Conservation (phyloP, 352 stramenopile genomes). For the Thraustochytrium striatum region DNA sequence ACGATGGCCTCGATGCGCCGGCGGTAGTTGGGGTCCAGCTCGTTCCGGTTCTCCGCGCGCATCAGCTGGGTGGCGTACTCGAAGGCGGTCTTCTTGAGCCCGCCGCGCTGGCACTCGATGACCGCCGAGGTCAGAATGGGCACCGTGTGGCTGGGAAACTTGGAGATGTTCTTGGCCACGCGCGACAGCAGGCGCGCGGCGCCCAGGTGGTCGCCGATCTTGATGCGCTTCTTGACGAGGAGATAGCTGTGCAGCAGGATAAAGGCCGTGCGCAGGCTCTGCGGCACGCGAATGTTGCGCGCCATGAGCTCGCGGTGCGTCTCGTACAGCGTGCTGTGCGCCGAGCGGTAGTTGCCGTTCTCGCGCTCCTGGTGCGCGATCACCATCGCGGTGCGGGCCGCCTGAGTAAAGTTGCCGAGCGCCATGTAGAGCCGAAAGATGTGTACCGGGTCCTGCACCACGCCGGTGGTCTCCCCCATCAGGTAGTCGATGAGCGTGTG, state of each 20-base stretch:
- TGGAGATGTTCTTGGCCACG: conserved; percentile 81
- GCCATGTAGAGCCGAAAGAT: conserved; percentile 90
- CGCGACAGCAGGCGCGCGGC: conserved; percentile 80
- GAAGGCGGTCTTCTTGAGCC: conserved; percentile 78
- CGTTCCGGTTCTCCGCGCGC: conserved; percentile 75
- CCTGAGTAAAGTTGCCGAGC: conserved; percentile 85
- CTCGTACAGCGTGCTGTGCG: conserved; percentile 82
- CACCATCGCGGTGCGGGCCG: conserved; percentile 85
- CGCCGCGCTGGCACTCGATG: conserved; percentile 85
- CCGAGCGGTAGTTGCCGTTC: conserved; percentile 81
- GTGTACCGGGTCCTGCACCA: conserved; percentile 87
- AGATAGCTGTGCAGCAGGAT: conserved; percentile 88
- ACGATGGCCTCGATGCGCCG: conserved; percentile 88
- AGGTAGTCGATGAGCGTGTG: conserved; percentile 89
- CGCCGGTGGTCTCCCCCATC: conserved; percentile 87
- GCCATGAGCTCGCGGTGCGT: conserved; percentile 71
- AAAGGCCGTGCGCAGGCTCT: conserved; percentile 74
- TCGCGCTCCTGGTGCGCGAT: conserved; percentile 86
- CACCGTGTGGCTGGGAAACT: conserved; percentile 79
- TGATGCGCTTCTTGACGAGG: conserved; percentile 85
- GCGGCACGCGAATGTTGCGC: conserved; percentile 73
- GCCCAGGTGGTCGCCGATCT: conserved; percentile 70
- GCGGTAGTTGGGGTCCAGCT: conserved; percentile 60
- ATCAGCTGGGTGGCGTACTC: conserved; percentile 85
- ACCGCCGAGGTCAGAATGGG: conserved; percentile 83